A percentile compares a stretch with the other conserved stretches of the same genome.
Evolutionary conservation across 2,329 filamentous ascomycete genomes (phyloP).

Genomic region (Alternaria brassicicola): DNA sequence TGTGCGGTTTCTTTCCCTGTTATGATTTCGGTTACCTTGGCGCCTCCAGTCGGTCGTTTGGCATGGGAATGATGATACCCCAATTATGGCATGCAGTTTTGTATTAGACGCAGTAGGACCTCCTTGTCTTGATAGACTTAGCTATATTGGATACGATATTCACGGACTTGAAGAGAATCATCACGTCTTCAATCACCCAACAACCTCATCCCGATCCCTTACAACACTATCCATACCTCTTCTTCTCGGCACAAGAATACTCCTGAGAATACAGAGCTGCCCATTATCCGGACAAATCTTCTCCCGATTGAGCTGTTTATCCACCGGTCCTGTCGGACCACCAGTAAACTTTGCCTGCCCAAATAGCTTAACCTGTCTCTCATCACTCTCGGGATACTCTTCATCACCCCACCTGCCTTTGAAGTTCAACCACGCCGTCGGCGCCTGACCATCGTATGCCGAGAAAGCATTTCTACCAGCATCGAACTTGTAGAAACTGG

Average conservation of each 20-base stretch:
- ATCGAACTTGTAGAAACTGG: conserved; percentile 64
- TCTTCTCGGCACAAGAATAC: conserved; percentile 45
- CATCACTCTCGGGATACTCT: conserved; percentile 60
- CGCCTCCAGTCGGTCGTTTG: background rate
- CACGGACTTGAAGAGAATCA: background rate
- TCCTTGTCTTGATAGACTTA: background rate
- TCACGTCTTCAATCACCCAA: background rate
- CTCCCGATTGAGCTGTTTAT: conserved; percentile 63
- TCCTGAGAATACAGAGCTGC: conserved; percentile 53
- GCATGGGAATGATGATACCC: background rate
- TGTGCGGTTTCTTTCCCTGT: background rate
- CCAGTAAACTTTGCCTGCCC: conserved; percentile 57
- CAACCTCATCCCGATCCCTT: conserved; percentile 16
- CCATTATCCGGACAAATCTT: conserved; percentile 63
- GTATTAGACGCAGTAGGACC: background rate
- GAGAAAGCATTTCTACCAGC: conserved; percentile 51
- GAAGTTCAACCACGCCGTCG: conserved; percentile 63
- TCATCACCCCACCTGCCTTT: conserved; percentile 68
- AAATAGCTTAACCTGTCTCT: conserved; percentile 56
- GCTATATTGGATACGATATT: background rate
- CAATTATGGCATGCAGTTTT: background rate
- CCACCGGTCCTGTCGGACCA: conserved; percentile 66
- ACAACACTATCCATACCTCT: conserved; percentile 8
- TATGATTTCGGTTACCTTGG: background rate
- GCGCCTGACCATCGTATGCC: conserved; percentile 55